These are phyloP conservation scores for Metschnikowia proteae DNA, from an alignment of 805 yeast species.

Conservation along the genomic window DNA sequence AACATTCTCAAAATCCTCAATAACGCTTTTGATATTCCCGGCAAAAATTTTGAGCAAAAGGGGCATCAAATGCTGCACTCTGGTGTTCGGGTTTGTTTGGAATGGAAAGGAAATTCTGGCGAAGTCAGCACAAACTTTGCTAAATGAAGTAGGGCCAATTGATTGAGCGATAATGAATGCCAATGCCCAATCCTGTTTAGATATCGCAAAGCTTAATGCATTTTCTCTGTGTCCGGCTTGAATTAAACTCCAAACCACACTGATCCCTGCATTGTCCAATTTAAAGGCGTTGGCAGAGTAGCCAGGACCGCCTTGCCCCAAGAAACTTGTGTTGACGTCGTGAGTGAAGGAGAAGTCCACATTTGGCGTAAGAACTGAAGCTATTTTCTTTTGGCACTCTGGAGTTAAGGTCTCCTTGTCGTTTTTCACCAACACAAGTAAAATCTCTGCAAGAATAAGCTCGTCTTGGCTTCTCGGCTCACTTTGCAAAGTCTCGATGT, in stretches of 20 bases:
- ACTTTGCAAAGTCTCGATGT: slow-evolving; percentile 17
- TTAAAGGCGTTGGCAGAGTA: slow-evolving; percentile 38
- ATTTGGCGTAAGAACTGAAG: slow-evolving; percentile 41
- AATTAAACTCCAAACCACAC: slow-evolving; percentile 34
- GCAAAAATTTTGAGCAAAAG: slow-evolving; percentile 58
- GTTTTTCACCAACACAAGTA: slow-evolving; percentile 23
- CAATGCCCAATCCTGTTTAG: slow-evolving; percentile 69
- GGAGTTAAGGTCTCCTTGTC: slow-evolving; percentile 31
- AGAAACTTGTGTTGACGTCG: slow-evolving; percentile 6
- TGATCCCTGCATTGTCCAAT: slow-evolving; percentile 37
- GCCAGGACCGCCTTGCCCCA: slow-evolving; percentile 3
- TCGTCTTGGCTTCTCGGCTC: slow-evolving; percentile 19
- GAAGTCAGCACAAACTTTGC: slow-evolving; percentile 55
- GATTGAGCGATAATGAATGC: slow-evolving; percentile 69
- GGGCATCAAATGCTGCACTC: slow-evolving; percentile 46
- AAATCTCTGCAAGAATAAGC: slow-evolving; percentile 29
- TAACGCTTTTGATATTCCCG: slow-evolving; percentile 55
- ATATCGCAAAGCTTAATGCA: slow-evolving; percentile 62
- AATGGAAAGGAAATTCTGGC: slow-evolving; percentile 44
- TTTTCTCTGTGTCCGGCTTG: slow-evolving; percentile 62
- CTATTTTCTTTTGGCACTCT: slow-evolving; percentile 30
- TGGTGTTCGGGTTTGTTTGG: slow-evolving; percentile 34
- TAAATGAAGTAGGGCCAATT: slow-evolving; percentile 59
- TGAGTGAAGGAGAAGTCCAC: slow-evolving; percentile 32
- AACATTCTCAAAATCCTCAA: slow-evolving; percentile 45